Evolutionary conservation across 2,329 filamentous ascomycete genomes (phyloP).

Genomic region (Xylogone sp.): DNA sequence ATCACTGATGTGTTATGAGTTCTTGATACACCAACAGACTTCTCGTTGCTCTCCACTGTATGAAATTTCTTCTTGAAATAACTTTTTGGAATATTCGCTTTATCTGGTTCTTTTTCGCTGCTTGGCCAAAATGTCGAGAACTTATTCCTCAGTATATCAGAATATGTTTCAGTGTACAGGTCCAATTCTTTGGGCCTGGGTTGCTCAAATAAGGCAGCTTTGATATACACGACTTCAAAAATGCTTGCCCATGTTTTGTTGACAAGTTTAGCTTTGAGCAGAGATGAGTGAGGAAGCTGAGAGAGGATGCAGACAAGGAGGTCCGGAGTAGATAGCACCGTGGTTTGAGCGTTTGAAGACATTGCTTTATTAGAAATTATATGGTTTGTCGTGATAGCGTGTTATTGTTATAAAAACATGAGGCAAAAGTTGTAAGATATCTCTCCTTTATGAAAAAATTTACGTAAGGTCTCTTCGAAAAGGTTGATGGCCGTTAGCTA

Average conservation of each 20-base stretch:
- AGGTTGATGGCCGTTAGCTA: too few species aligned
- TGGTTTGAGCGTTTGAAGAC: slow-evolving; percentile 3
- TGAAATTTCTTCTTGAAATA: slow-evolving; percentile 3
- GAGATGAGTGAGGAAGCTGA: slow-evolving; percentile 7
- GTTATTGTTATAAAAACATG: too few species aligned
- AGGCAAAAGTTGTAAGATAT: too few species aligned
- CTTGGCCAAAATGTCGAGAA: slow-evolving; percentile 5
- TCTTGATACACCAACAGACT: slow-evolving; percentile 5
- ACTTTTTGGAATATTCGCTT: neutral
- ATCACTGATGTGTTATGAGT: slow-evolving; percentile 4
- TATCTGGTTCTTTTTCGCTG: neutral
- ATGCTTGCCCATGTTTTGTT: slow-evolving; percentile 5
- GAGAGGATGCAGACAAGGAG: slow-evolving; percentile 6
- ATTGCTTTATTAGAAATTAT: neutral
- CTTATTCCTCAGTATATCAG: slow-evolving; percentile 6
- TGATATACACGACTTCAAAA: slow-evolving; percentile 4
- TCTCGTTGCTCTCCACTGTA: slow-evolving; percentile 2
- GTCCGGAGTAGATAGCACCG: slow-evolving; percentile 5
- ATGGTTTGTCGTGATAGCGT: too few species aligned
- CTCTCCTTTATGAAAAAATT: too few species aligned
- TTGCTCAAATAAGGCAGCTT: slow-evolving; percentile 6
- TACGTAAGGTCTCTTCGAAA: too few species aligned
- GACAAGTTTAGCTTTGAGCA: slow-evolving; percentile 6
- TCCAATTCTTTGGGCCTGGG: slow-evolving; percentile 7
- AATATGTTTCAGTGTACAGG: slow-evolving; percentile 6